Percentiles rank a stretch among this genome's conserved stretches.
Conservation (phyloP, 768 basidiomycete species). For the Amanita rimosa region DNA sequence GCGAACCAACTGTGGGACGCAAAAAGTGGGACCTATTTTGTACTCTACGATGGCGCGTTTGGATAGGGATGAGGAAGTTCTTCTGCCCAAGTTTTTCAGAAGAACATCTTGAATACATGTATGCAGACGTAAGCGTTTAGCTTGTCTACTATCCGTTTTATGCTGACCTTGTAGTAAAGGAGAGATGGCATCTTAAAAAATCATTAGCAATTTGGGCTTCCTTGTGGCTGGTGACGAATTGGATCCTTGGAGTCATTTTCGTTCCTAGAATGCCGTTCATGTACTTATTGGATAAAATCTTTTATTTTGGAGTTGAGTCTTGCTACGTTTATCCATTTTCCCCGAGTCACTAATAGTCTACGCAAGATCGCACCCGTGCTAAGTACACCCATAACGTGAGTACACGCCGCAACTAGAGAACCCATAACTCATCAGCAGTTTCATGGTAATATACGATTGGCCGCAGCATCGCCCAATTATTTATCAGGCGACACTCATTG, state of each 20-base stretch:
- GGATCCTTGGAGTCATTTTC: conserved; percentile 51
- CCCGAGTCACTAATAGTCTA: background rate
- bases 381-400: conserved; percentile 48
- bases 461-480: conserved; percentile 46
- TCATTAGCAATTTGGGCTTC: conserved; percentile 52
- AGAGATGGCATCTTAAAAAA: conserved; percentile 67
- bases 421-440: conserved; percentile 13
- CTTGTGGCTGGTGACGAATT: conserved; percentile 55
- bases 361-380: conserved; percentile 42
- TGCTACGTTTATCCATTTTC: background rate
- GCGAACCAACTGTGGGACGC: conserved; percentile 15
- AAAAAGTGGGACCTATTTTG: conserved; percentile 24
- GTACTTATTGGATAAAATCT: conserved; percentile 43
- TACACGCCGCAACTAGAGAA: background rate
- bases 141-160: background rate
- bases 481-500: conserved; percentile 51
- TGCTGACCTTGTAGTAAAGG: conserved; percentile 24
- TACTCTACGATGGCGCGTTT: conserved; percentile 44
- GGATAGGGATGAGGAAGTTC: conserved; percentile 43
- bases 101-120: conserved; percentile 33
- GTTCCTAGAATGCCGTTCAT: conserved; percentile 28
- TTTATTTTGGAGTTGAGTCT: conserved; percentile 38
- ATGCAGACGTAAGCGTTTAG: conserved; percentile 23
- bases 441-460: conserved; percentile 63
- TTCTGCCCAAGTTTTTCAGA: conserved; percentile 55